A percentile compares a stretch with the other conserved stretches of the same genome.
Evolutionary conservation across 2,329 filamentous ascomycete species (phyloP).

Genomic region (Fusarium heterosporum): DNA sequence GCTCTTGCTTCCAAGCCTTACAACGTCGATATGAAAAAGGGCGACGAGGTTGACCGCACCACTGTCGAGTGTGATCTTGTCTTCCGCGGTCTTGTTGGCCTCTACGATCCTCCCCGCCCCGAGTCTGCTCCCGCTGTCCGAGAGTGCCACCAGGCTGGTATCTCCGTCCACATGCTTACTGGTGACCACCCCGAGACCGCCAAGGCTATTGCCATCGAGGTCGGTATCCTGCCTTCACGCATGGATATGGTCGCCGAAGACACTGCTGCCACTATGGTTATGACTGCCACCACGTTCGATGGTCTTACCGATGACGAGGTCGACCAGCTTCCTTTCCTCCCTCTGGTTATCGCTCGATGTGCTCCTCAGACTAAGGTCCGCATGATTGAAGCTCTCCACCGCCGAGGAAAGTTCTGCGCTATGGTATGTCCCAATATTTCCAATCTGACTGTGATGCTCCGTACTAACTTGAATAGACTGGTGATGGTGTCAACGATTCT

Average conservation of each 20-base stretch:
- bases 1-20: constrained; percentile 66
- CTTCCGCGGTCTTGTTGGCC: constrained; percentile 75
- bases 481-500: constrained; percentile 80
- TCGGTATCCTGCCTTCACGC: constrained; percentile 67
- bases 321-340: constrained; percentile 71
- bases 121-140: constrained; percentile 72
- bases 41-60: constrained; percentile 61
- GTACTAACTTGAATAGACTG: constrained; percentile 58
- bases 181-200: constrained; percentile 74
- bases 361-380: constrained; percentile 77
- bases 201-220: constrained; percentile 70
- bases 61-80: constrained; percentile 69
- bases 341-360: constrained; percentile 76
- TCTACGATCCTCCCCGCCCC: constrained; percentile 77
- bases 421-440: constrained; percentile 59
- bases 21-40: constrained; percentile 54
- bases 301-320: constrained; percentile 72
- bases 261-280: constrained; percentile 69
- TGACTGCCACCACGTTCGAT: constrained; percentile 74
- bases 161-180: constrained; percentile 76
- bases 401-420: constrained; percentile 72
- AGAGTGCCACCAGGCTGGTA: constrained; percentile 70
- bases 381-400: constrained; percentile 79
- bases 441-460: neutral
- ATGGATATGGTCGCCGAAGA: constrained; percentile 63